Conservation (phyloP, 352 stramenopile species). For the Globisporangium parvum region DNA sequence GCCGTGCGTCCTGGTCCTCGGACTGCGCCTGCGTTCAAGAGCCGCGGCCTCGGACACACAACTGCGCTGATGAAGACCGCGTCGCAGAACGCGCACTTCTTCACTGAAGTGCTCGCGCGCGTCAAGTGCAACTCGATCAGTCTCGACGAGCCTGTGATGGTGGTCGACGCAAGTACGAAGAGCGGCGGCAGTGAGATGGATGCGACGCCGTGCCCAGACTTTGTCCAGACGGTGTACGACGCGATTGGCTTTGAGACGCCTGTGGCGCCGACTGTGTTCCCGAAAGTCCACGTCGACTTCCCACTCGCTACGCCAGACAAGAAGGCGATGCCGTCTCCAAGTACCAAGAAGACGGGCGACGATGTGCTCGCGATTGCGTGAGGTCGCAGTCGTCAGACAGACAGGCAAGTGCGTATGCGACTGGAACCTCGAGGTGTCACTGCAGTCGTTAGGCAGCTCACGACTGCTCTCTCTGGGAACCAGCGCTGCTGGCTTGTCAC, state of each 20-base stretch:
- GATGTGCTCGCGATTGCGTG: background rate
- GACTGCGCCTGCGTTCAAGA: constrained; percentile 6
- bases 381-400: too few species aligned
- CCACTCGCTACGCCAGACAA: constrained; percentile 5
- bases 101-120: constrained; percentile 24
- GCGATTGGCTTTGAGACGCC: constrained; percentile 6
- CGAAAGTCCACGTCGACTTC: constrained; percentile 4
- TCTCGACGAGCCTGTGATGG: constrained; percentile 8
- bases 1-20: constrained; percentile 2
- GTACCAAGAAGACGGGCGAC: constrained; percentile 2
- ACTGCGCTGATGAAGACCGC: background rate
- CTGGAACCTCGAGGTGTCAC: background rate
- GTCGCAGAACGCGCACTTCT: constrained; percentile 20
- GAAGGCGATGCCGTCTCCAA: background rate
- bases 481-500: too few species aligned
- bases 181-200: background rate
- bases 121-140: constrained; percentile 22
- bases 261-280: constrained; percentile 10
- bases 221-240: constrained; percentile 4
- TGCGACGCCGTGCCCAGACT: constrained; percentile 6
- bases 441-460: background rate
- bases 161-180: background rate
- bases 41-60: background rate
- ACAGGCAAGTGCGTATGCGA: background rate
- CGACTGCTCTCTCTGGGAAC: background rate